Conservation (phyloP, 2,329 filamentous ascomycete genomes). For the Paracoccidioides brasiliensis region DNA sequence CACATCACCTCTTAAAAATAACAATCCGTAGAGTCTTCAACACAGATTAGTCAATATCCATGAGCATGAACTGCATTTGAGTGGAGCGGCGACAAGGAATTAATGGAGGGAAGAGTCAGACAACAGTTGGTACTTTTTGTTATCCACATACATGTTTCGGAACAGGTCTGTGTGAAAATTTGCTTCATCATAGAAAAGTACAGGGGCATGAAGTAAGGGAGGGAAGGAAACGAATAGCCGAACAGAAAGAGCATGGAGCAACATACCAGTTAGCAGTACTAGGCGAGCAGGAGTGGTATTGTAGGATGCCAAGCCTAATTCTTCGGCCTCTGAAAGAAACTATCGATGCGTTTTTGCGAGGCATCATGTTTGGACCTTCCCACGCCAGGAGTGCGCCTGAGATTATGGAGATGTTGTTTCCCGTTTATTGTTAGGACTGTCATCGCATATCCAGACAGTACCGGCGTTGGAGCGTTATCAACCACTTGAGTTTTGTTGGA, state of each 20-base stretch:
- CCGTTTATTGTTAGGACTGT: constrained; percentile 53
- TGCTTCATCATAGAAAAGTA: constrained; percentile 40
- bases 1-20: background rate
- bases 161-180: constrained; percentile 47
- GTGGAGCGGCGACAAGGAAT: background rate
- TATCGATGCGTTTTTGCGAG: constrained; percentile 60
- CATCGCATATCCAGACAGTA: constrained; percentile 30
- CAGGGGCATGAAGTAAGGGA: constrained; percentile 7
- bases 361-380: constrained; percentile 65
- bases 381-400: constrained; percentile 70
- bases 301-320: background rate
- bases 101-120: constrained; percentile 27
- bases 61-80: background rate
- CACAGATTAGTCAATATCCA: background rate
- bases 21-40: background rate
- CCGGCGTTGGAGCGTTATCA: constrained; percentile 1
- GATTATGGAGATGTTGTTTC: constrained; percentile 54
- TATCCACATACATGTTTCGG: constrained; percentile 50
- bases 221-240: background rate
- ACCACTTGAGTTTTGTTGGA: background rate
- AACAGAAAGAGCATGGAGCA: constrained; percentile 5
- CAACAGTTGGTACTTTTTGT: constrained; percentile 32
- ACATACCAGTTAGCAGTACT: constrained; percentile 5
- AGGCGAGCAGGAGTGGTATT: background rate
- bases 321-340: constrained; percentile 55